Conservation (phyloP, 139 green algal genomes). For the Medakamo hakoo region DNA sequence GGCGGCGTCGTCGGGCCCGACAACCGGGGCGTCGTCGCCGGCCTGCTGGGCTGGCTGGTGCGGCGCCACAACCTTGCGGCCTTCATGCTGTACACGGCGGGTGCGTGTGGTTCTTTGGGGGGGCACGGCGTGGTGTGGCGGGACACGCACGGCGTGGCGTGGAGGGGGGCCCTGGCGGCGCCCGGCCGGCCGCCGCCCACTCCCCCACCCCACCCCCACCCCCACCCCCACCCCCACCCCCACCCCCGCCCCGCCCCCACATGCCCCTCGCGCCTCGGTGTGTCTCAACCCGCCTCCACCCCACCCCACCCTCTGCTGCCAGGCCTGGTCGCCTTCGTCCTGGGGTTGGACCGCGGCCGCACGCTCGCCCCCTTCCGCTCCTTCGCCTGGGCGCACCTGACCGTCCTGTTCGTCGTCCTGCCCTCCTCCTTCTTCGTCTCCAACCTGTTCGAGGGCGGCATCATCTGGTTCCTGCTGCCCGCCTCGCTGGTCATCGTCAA, state of each 20-base stretch:
- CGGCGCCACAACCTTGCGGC: slow-evolving; percentile 58
- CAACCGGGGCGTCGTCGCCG: no score
- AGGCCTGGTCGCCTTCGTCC: slow-evolving; percentile 82
- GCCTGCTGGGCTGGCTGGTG: slow-evolving; percentile 44
- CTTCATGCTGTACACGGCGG: slow-evolving; percentile 62
- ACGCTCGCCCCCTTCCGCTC: slow-evolving; percentile 95
- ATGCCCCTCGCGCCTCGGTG: neutral
- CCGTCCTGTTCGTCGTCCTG: slow-evolving; percentile 73
- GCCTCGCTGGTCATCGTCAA: slow-evolving; percentile 87
- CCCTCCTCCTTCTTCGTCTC: slow-evolving; percentile 77
- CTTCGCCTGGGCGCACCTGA: slow-evolving; percentile 98
- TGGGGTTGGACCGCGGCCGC: slow-evolving; percentile 69
- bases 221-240: no score
- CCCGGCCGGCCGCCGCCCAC: no score
- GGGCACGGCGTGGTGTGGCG: no score
- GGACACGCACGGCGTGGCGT: no score
- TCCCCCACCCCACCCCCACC: no score
- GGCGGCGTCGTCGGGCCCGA: no score
- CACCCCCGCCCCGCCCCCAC: no score
- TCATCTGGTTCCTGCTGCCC: slow-evolving; percentile 96
- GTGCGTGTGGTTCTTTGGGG: no score
- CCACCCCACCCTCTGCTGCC: slow-evolving; percentile 6
- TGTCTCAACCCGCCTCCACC: neutral
- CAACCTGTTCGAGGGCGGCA: slow-evolving; percentile 71
- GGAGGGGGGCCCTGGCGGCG: no score